Percentiles rank a stretch among this genome's conserved stretches.
Conservation (phyloP, 495 filamentous ascomycete species). For the Xylaria scruposa region DNA sequence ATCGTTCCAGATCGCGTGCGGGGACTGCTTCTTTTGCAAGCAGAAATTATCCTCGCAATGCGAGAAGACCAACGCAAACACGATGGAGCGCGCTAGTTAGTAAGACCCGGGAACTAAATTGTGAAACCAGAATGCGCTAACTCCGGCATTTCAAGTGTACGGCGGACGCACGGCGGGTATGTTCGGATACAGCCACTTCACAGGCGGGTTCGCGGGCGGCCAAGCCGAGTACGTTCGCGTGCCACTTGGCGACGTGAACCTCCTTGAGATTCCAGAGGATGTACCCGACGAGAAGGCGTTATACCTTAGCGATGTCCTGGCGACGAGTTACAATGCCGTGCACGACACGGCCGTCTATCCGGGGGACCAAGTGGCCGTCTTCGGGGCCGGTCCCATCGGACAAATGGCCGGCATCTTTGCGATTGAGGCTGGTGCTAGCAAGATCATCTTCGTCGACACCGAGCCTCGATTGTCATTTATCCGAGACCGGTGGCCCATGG, state of each 20-base stretch:
- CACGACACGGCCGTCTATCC: constrained; percentile 84
- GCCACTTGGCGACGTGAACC: constrained; percentile 81
- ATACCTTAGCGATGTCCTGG: constrained; percentile 80
- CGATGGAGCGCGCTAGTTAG: constrained; percentile 59
- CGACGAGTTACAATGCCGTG: constrained; percentile 81
- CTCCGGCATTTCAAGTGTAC: constrained; percentile 58
- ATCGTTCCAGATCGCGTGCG: constrained; percentile 86
- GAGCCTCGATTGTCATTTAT: constrained; percentile 77
- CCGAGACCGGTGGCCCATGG: constrained; percentile 62
- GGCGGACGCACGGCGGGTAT: constrained; percentile 74
- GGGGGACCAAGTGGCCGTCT: constrained; percentile 82
- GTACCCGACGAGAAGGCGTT: constrained; percentile 89
- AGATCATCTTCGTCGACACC: constrained; percentile 83
- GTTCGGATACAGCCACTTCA: constrained; percentile 79
- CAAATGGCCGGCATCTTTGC: constrained; percentile 80
- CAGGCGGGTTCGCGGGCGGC: constrained; percentile 87
- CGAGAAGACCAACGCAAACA: constrained; percentile 78
- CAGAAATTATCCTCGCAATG: constrained; percentile 78
- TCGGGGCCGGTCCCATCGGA: constrained; percentile 80
- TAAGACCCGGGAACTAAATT: background rate
- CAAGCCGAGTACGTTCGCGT: constrained; percentile 90
- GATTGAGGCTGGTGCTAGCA: constrained; percentile 71
- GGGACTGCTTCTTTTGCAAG: constrained; percentile 77
- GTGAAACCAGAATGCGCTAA: constrained; percentile 28
- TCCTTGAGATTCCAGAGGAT: constrained; percentile 77